phyloP scores from a whole-genome alignment of 2,329 filamentous ascomycete species.

The Colletotrichum sp. region DNA sequence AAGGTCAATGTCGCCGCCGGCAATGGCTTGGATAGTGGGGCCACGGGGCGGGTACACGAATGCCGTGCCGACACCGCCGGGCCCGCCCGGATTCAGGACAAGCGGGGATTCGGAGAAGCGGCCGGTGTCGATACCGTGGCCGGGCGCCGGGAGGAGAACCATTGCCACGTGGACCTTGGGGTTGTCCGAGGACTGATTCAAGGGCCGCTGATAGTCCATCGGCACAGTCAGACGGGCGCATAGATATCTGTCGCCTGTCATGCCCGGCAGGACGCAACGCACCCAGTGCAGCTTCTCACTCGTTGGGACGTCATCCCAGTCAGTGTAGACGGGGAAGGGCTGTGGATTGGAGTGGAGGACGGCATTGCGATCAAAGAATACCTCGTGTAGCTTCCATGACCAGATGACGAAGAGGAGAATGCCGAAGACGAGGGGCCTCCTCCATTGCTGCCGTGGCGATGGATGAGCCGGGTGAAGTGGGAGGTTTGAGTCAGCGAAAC shows the following conservation, averaged over 20 bases:
- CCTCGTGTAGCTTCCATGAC: conserved; percentile 1
- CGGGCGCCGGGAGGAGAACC: conserved; percentile 34
- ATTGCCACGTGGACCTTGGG: conserved; percentile 44
- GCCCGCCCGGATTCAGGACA: conserved; percentile 52
- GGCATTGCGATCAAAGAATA: not conserved
- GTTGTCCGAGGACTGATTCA: conserved; percentile 36
- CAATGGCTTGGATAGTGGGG: conserved; percentile 34
- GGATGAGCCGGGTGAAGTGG: not conserved
- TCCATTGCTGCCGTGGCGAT: not conserved
- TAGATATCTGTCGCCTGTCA: conserved; percentile 26
- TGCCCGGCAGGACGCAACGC: conserved; percentile 40
- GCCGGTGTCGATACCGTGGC: conserved; percentile 31
- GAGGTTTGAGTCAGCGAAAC: conserved; percentile 9
- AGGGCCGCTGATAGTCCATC: conserved; percentile 49
- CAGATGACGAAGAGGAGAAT: conserved; percentile 1
- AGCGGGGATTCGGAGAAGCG: conserved; percentile 43
- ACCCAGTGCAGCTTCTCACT: conserved; percentile 49
- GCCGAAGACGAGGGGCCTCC: conserved; percentile 1
- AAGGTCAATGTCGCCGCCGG: conserved; percentile 46
- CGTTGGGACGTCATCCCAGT: conserved; percentile 43
- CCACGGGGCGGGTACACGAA: conserved; percentile 31
- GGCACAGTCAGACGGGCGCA: conserved; percentile 52
- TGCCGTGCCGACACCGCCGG: conserved; percentile 45
- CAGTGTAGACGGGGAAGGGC: conserved; percentile 1
- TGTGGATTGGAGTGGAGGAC: not conserved